Base-by-base conservation (phyloP, 2,329 filamentous ascomycete species). In the Anthostomella pinea region DNA sequence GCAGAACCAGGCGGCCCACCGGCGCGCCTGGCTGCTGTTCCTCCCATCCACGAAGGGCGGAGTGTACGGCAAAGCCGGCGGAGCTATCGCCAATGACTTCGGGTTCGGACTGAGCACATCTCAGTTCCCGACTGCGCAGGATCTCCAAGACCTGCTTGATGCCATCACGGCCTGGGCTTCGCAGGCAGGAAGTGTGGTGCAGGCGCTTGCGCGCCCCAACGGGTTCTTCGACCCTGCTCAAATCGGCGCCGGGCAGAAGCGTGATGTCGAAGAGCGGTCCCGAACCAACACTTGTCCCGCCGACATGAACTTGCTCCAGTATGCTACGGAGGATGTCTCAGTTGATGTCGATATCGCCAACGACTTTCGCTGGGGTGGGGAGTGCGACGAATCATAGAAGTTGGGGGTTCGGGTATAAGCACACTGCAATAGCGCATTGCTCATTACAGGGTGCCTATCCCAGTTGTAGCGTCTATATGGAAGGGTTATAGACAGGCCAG, bases 311-410 rank as follows among this genome's bases (percentile, higher is more conserved):
- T 21, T 30, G 10, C 18, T 30, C 8, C 15, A 30, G 18, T 30
- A 30, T 13, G 29, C 15, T 10, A 30, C 29, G 11, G 18, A 20
- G 11, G 7, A 17, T 15, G 29, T 30, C 11, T 19, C 16, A 19
- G 20, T 14, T 6, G 29, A 30, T 21, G 10, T 20, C 15, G 16
- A 19, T 21, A 17, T 30, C 18, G 20, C 19, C 29, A 30, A 21
- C 10, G 11, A 17, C 29, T 11, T 30, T n/a, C 29, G 29, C 15
- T 30, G 16, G 16, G 29, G 3, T 20, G 29, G 29, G 5, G 18
- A 30, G 15, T 30, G 29, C 60, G 60, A 76, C 18, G 75, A 84
- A n/a, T n/a, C n/a, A n/a, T n/a, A n/a, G n/a, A n/a, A n/a, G n/a
- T n/a, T n/a, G n/a, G n/a, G n/a, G n/a, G n/a, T n/a, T n/a, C n/a